phyloP scores from a whole-genome alignment of 1,284 basidiomycete genomes.

The Apiotrichum porosum region DNA sequence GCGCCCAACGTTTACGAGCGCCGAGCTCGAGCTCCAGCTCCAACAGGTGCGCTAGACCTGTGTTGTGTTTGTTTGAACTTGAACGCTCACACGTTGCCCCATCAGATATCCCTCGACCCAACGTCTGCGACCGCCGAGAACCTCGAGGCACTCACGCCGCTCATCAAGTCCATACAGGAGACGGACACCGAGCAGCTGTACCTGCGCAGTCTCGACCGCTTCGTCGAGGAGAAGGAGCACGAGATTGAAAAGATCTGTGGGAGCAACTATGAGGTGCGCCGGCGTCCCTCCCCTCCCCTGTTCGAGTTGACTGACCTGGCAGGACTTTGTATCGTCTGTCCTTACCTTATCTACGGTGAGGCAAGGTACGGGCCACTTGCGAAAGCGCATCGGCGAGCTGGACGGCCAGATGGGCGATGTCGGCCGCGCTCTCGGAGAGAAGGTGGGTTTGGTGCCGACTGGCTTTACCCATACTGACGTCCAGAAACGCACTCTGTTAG shows the following conservation, averaged over 20 bases:
- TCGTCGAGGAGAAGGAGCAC: constrained; percentile 87
- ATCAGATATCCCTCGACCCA: constrained; percentile 44
- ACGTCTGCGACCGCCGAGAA: constrained; percentile 58
- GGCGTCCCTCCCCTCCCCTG: not conserved
- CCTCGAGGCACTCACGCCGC: constrained; percentile 83
- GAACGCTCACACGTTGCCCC: constrained; percentile 3
- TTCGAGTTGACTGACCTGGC: not conserved
- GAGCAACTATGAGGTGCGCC: constrained; percentile 74
- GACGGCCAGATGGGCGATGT: constrained; percentile 60
- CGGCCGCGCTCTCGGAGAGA: constrained; percentile 77
- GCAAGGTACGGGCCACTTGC: constrained; percentile 57
- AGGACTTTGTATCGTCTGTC: constrained; percentile 92
- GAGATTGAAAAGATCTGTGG: constrained; percentile 96
- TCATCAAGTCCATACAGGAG: constrained; percentile 88
- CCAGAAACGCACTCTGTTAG: constrained; percentile 73
- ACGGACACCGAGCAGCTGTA: constrained; percentile 87
- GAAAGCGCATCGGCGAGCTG: constrained; percentile 55
- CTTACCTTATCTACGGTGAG: constrained; percentile 92
- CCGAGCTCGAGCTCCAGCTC: constrained; percentile 48
- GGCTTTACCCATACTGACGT: not conserved
- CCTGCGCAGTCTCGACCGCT: constrained; percentile 74
- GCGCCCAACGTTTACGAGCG: constrained; percentile 43
- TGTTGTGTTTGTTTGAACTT: too few species aligned
- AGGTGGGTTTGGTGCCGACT: constrained; percentile 46
- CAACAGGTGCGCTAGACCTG: constrained; percentile 37